Percentiles rank a stretch among this genome's conserved stretches.
Conservation (phyloP, 2,329 filamentous ascomycete species). For the Eurotiales sp. region DNA sequence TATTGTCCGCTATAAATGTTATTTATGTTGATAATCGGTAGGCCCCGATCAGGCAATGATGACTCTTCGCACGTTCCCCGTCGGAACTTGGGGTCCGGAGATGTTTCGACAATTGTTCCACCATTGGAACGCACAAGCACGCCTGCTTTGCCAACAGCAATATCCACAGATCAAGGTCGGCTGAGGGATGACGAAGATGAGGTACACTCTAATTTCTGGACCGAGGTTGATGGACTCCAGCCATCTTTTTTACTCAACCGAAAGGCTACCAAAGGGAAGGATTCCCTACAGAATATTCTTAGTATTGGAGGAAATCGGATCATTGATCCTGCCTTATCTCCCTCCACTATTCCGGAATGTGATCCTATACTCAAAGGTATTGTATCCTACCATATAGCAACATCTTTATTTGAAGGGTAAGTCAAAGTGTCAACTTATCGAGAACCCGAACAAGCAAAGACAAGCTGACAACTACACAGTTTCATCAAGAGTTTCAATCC, state of each 20-base stretch:
- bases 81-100: not conserved
- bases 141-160: not conserved
- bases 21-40: too few species aligned
- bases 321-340: not conserved
- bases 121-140: not conserved
- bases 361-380: not conserved
- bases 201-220: not conserved
- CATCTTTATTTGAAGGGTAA: not conserved
- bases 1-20: too few species aligned
- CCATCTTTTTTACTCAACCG: not conserved
- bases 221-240: not conserved
- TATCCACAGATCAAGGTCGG: not conserved
- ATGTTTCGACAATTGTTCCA: not conserved
- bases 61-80: not conserved
- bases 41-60: too few species aligned
- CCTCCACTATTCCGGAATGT: not conserved
- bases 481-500: slow-evolving; percentile 39
- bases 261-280: not conserved
- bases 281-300: not conserved
- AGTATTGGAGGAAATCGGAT: not conserved
- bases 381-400: not conserved
- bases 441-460: not conserved
- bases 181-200: not conserved
- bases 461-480: slow-evolving; percentile 18
- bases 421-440: not conserved